A percentile compares a stretch with the other conserved stretches of the same genome.
These are phyloP conservation scores for Hanseniaspora clermontiae DNA, from an alignment of 805 yeast genomes.

Conservation along the genomic window DNA sequence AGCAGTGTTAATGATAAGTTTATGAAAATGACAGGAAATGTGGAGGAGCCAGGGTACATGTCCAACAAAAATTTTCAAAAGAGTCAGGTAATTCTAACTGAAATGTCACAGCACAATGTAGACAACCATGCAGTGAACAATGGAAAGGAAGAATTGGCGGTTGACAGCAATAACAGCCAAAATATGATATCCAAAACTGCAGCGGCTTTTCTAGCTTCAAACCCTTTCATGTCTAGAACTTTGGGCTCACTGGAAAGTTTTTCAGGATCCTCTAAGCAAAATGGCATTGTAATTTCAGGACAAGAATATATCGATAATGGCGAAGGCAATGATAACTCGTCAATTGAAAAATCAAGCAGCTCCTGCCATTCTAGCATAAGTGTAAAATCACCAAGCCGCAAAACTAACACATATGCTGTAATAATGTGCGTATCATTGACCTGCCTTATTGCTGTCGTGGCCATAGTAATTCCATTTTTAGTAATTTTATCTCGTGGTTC, in stretches of 20 bases:
- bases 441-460: not conserved
- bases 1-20: not conserved
- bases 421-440: not conserved
- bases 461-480: slow-evolving; percentile 6
- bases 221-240: not conserved
- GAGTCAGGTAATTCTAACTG: not conserved
- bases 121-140: not conserved
- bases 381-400: not conserved
- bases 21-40: not conserved
- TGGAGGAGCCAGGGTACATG: not conserved
- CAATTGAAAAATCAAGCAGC: not conserved
- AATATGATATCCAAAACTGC: no score
- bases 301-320: not conserved
- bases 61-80: not conserved
- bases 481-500: slow-evolving; percentile 28
- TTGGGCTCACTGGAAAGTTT: not conserved
- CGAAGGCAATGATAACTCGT: not conserved
- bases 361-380: not conserved
- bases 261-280: not conserved
- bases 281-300: no score
- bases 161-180: no score
- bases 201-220: no score
- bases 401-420: not conserved
- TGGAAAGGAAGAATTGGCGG: not conserved
- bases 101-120: not conserved